These are phyloP conservation scores for Nothophoma quercina DNA, from an alignment of 2,329 filamentous ascomycete species.

Conservation along the genomic window DNA sequence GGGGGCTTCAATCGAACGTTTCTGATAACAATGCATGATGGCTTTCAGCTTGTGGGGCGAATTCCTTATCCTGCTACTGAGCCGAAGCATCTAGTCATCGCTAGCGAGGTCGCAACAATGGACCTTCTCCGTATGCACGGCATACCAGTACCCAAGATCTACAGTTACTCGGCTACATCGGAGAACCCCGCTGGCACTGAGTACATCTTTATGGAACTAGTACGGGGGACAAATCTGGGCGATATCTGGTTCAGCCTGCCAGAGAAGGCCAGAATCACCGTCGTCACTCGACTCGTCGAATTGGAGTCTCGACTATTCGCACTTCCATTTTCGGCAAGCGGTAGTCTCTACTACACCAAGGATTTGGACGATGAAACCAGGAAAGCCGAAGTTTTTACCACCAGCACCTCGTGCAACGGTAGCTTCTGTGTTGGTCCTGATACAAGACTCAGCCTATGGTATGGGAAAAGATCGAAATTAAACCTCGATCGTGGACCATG, in stretches of 20 bases:
- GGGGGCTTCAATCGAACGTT: conserved; percentile 39
- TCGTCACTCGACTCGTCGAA: conserved; percentile 38
- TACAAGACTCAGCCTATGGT: conserved; percentile 37
- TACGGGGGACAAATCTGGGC: conserved; percentile 44
- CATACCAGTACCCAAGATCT: conserved; percentile 49
- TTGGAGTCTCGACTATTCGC: conserved; percentile 37
- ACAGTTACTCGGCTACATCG: conserved; percentile 42
- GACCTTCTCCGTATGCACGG: conserved; percentile 41
- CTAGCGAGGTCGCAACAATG: conserved; percentile 52
- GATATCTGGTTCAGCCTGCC: conserved; percentile 42
- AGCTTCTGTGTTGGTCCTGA: conserved; percentile 43
- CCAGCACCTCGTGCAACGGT: conserved; percentile 9
- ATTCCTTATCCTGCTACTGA: conserved; percentile 35
- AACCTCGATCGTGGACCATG: conserved; percentile 42
- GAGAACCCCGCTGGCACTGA: conserved; percentile 51
- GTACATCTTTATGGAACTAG: conserved; percentile 51
- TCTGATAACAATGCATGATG: conserved; percentile 34
- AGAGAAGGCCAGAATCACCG: conserved; percentile 29
- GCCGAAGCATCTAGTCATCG: conserved; percentile 37
- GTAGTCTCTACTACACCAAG: conserved; percentile 41
- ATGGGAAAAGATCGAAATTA: conserved; percentile 36
- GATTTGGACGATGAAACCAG: conserved; percentile 17
- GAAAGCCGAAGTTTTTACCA: conserved; percentile 24
- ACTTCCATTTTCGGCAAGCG: conserved; percentile 41
- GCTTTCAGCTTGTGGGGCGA: conserved; percentile 34